Conservation (phyloP, 2,329 filamentous ascomycete genomes). For the Sclerotinia borealis region DNA sequence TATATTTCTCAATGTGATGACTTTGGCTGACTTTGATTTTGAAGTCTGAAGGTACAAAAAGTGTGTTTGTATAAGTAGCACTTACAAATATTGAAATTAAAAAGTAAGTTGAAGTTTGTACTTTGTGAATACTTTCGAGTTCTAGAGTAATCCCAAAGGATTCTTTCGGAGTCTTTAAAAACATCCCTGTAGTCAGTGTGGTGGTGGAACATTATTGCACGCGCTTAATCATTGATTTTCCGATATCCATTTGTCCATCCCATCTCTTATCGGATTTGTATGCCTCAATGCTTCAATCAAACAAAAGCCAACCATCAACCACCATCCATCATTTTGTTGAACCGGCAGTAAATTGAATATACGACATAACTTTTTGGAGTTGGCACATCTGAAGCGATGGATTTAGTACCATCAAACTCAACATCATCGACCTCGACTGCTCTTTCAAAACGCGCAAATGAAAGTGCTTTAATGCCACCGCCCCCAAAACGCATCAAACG, state of each 20-base stretch:
- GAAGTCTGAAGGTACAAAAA: background rate
- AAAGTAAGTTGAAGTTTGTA: background rate
- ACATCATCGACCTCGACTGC: conserved; percentile 42
- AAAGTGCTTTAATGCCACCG: conserved; percentile 77
- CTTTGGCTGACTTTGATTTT: no score
- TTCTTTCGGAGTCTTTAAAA: background rate
- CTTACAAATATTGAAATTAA: background rate
- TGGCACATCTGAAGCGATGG: conserved; percentile 7
- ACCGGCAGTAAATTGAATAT: no score
- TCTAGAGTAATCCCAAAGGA: no score
- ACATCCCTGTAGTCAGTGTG: no score
- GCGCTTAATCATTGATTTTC: background rate
- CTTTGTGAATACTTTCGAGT: background rate
- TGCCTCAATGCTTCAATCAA: no score
- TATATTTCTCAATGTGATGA: background rate
- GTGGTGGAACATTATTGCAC: background rate
- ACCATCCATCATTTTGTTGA: no score
- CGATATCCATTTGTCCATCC: background rate
- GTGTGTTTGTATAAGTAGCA: background rate
- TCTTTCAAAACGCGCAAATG: conserved; percentile 55
- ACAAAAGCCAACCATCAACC: no score
- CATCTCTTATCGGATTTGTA: no score
- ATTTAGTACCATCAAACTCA: conserved; percentile 6
- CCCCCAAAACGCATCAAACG: conserved; percentile 92
- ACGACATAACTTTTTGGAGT: background rate